Evolutionary conservation across 1,139 yeast genomes (phyloP).

Genomic region (Kazachstania sp.): DNA sequence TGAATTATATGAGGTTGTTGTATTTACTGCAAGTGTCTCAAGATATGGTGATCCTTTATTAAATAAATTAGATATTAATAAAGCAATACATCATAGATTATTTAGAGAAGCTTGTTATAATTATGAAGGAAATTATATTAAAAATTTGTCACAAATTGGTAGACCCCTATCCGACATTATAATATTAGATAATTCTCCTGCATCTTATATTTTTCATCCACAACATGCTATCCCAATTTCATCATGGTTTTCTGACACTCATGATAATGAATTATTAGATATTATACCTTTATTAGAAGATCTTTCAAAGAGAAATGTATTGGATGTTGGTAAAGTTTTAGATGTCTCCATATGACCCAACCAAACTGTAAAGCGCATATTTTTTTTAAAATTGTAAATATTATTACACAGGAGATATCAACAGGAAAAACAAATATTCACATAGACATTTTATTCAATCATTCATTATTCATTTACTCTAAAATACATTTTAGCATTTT

Average conservation of each 20-base stretch:
- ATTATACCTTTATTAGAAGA: constrained; percentile 87
- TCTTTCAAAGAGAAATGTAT: constrained; percentile 54
- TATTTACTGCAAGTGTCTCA: constrained; percentile 91
- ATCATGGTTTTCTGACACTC: constrained; percentile 97
- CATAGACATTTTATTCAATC: background rate
- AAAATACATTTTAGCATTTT: background rate
- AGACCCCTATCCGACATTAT: constrained; percentile 79
- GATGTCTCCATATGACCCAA: constrained; percentile 50
- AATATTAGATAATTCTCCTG: constrained; percentile 94
- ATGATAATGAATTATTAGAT: constrained; percentile 89
- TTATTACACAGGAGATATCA: no score
- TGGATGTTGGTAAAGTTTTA: constrained; percentile 74
- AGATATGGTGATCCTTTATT: constrained; percentile 93
- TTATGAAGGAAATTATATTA: constrained; percentile 87
- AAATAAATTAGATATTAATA: constrained; percentile 63
- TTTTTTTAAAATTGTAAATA: no score
- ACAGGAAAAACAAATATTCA: no score
- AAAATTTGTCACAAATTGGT: constrained; percentile 88
- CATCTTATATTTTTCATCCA: constrained; percentile 93
- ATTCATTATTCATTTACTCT: background rate
- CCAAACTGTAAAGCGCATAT: background rate
- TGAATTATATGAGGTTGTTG: constrained; percentile 84
- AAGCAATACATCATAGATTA: constrained; percentile 78
- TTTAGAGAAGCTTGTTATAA: constrained; percentile 80
- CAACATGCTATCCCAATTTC: constrained; percentile 98